Evolutionary conservation across 1,284 basidiomycete species (phyloP).

Genomic region (Marasmius tenuissimus): DNA sequence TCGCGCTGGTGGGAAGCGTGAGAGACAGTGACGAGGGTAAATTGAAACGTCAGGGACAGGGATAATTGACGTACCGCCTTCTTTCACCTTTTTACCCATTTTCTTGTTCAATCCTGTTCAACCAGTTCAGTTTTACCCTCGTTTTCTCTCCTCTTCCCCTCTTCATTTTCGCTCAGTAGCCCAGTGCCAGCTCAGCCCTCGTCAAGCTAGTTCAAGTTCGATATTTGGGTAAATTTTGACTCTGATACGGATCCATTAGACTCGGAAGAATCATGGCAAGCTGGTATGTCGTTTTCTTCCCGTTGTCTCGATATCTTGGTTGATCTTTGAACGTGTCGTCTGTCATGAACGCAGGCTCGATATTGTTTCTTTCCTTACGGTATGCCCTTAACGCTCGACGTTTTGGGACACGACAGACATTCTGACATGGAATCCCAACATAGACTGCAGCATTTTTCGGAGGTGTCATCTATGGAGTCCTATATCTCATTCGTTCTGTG

Average conservation of each 20-base stretch:
- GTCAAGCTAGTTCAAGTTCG: not conserved
- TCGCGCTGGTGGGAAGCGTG: too few relatives aligned
- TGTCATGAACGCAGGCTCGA: not conserved
- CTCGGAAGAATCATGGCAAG: not conserved
- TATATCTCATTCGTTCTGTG: constrained; percentile 34
- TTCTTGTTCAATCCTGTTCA: not conserved
- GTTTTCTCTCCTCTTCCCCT: not conserved
- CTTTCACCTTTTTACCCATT: not conserved
- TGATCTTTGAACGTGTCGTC: not conserved
- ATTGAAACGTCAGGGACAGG: not conserved
- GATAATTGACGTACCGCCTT: not conserved
- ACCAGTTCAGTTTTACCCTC: not conserved
- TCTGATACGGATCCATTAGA: too few relatives aligned
- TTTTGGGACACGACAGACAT: too few relatives aligned
- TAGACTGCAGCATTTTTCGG: constrained; percentile 48
- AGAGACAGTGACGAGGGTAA: too few relatives aligned
- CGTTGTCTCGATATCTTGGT: not conserved
- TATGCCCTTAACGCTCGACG: not conserved
- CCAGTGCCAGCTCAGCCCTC: not conserved
- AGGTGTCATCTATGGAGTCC: constrained; percentile 39
- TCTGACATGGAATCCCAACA: too few relatives aligned
- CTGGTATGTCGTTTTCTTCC: not conserved
- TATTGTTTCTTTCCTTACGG: not conserved
- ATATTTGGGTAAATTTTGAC: too few relatives aligned
- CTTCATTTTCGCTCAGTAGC: not conserved